Evolutionary conservation across 805 yeast species (phyloP), one percentile per base, ranked within the genome.

Genomic region (Limtongozyma cylindracea): DNA sequence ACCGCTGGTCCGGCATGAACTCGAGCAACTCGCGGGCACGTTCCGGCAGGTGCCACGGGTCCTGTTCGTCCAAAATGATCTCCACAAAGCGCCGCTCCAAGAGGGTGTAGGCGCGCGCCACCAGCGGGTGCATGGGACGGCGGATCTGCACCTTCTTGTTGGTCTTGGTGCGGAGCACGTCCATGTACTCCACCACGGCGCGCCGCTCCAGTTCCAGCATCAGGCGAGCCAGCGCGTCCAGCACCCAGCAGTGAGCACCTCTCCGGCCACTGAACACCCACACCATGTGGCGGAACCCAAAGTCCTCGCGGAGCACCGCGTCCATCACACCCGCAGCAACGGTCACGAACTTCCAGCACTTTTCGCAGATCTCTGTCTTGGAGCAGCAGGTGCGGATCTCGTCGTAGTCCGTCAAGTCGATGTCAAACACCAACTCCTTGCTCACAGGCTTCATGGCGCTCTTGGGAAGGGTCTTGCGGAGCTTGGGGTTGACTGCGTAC

Each of bases 221-320:
- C 2, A 41, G 34, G 25, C 95, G 50, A 1, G 95, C 94, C 21
- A 82, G 50, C 24, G 58, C 45, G 39, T 88, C 98, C 43, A 92
- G 74, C 12, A 88, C 58, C 98, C 98, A 88, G 37, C 96, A 91
- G 54, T 88, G 98, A 10, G 91, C 92, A 43, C 98, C 98, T 60
- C 98, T 74, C 54, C 98, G 72, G 21, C 98, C 98, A 1, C 94
- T 78, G 38, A 77, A 88, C 4, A 84, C 93, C 96, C 96, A 88
- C 22, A 88, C 53, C 38, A 78, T 52, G 42, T 77, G 69, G 27
- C 65, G 49, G 41, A 76, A 82, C 1, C 94, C 96, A 44, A 88
- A 88, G 43, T 84, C 96, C 22, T 77, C 78, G 23, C 62, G 49
- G 23, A 88, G 52, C 0, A 91, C 71, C 2, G 42, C 37, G 27